phyloP scores from a whole-genome alignment of 768 basidiomycete species.

The Steccherinum ochraceum region DNA sequence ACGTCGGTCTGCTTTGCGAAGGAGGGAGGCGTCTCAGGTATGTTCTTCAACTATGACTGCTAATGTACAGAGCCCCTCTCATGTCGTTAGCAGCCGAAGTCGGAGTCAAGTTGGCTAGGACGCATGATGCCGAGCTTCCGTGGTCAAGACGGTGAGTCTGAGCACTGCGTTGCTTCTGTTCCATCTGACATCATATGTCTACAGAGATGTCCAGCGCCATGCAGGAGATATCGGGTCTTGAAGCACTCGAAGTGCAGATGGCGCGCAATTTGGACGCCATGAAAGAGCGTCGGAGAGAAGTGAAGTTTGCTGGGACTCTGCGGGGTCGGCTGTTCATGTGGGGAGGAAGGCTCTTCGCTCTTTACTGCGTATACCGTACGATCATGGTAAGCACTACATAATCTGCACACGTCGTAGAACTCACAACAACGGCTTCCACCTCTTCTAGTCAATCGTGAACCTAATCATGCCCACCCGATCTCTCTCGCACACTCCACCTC shows the following conservation, averaged over 20 bases:
- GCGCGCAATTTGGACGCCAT: conserved; percentile 45
- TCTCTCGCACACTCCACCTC: conserved; percentile 1
- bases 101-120: conserved; percentile 36
- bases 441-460: conserved; percentile 42
- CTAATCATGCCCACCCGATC: conserved; percentile 32
- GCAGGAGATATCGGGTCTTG: conserved; percentile 59
- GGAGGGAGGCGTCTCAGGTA: conserved; percentile 25
- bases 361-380: conserved; percentile 62
- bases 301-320: conserved; percentile 46
- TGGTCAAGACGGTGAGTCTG: conserved; percentile 30
- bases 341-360: conserved; percentile 49
- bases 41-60: neutral
- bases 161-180: neutral
- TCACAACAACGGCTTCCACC: neutral
- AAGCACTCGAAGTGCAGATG: conserved; percentile 68
- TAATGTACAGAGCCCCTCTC: neutral
- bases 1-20: conserved; percentile 28
- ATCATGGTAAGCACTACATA: conserved; percentile 42
- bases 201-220: conserved; percentile 32
- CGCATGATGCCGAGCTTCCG: conserved; percentile 46
- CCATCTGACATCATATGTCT: neutral
- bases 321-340: conserved; percentile 44
- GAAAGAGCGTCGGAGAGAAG: conserved; percentile 40
- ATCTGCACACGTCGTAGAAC: neutral
- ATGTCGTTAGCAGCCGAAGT: conserved; percentile 7